phyloP scores from a whole-genome alignment of 768 basidiomycete species.

The Lentinula guzmanii region DNA sequence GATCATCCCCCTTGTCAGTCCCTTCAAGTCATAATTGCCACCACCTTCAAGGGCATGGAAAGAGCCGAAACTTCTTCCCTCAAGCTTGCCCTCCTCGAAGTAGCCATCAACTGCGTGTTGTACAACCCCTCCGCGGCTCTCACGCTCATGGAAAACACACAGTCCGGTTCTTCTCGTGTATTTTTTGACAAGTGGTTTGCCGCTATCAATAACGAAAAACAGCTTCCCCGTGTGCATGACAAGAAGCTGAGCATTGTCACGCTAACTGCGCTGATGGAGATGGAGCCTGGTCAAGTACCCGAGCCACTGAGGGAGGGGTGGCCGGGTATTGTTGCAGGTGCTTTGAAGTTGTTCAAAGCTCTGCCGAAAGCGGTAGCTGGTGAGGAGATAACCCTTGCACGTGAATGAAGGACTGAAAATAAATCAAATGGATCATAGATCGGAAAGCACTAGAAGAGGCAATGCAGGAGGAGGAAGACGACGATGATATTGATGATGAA shows the following conservation, averaged over 20 bases:
- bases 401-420: not conserved
- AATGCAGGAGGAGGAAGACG: constrained; percentile 32
- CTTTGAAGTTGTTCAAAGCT: constrained; percentile 69
- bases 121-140: constrained; percentile 81
- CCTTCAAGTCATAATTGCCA: constrained; percentile 58
- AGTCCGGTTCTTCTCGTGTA: constrained; percentile 53
- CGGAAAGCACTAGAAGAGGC: constrained; percentile 56
- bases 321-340: constrained; percentile 67
- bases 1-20: constrained; percentile 31
- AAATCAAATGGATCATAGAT: constrained; percentile 24
- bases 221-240: constrained; percentile 84
- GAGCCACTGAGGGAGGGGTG: constrained; percentile 61
- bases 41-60: constrained; percentile 55
- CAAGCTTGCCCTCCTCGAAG: constrained; percentile 74
- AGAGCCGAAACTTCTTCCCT: constrained; percentile 58
- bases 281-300: constrained; percentile 53
- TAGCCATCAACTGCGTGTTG: constrained; percentile 75
- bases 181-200: constrained; percentile 87
- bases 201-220: constrained; percentile 52
- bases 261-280: constrained; percentile 70
- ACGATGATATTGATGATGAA: constrained; percentile 48
- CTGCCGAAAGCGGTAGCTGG: constrained; percentile 73
- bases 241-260: constrained; percentile 80
- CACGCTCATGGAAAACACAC: constrained; percentile 61
- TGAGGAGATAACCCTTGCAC: constrained; percentile 23